Conservation (phyloP, 306 rosid species). For the apple (Malus domestica) region ASM211411v1 NC_041803.1:24751501-24752000, state of each 20-base stretch:
- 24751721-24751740: background rate
- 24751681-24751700: background rate
- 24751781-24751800: background rate
- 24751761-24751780: background rate
- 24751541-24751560: background rate
- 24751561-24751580: background rate
- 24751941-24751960: background rate
- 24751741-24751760: background rate
- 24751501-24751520: constrained; percentile 3
- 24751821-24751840: background rate
- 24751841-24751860: background rate
- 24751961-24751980: background rate
- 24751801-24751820: background rate
- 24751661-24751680: background rate
- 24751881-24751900: background rate
- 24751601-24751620: background rate
- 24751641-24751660: background rate
- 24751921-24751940: background rate
- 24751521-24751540: background rate
- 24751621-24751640: background rate
- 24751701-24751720: background rate
- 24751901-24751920: background rate
- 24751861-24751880: background rate
- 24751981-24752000: background rate
- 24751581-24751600: background rate